Evolutionary conservation across 2,329 filamentous ascomycete species (phyloP).

Genomic region (Paraconiothyrium sp.): DNA sequence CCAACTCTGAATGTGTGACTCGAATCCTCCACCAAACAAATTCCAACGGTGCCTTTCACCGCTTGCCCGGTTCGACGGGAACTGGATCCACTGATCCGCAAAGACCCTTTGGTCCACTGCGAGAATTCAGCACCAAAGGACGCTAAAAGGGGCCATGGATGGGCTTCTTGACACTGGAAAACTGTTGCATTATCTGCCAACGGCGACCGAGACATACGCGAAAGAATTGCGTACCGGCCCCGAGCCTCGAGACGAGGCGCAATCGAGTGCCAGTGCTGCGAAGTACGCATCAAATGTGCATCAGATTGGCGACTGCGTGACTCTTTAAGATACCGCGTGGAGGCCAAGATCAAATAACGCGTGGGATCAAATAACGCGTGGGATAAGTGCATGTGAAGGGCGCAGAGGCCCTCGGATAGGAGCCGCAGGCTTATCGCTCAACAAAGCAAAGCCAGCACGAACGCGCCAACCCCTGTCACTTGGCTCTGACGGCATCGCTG

Average conservation of each 20-base stretch:
- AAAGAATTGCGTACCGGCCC: neutral
- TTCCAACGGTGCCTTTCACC: slow-evolving; percentile 6
- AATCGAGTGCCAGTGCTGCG: neutral
- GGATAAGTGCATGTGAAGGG: slow-evolving; percentile 2
- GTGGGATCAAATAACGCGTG: slow-evolving; percentile 10
- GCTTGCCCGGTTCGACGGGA: neutral
- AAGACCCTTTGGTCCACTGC: slow-evolving; percentile 1
- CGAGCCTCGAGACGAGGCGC: slow-evolving; percentile 6
- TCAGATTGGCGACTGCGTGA: neutral
- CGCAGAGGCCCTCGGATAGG: neutral
- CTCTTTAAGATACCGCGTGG: neutral
- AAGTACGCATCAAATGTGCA: neutral
- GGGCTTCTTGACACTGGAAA: neutral
- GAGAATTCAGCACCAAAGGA: slow-evolving; percentile 3
- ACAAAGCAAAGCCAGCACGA: slow-evolving; percentile 8
- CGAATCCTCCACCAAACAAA: neutral
- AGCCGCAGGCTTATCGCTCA: slow-evolving; percentile 11
- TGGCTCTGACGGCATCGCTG: slow-evolving; percentile 37
- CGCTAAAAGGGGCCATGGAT: neutral
- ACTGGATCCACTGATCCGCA: slow-evolving; percentile 11
- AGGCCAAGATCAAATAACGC: slow-evolving; percentile 2
- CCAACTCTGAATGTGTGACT: neutral
- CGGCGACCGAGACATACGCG: slow-evolving; percentile 5
- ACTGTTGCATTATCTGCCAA: neutral
- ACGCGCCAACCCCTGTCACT: slow-evolving; percentile 2